Conservation (phyloP, 495 filamentous ascomycete species). For the Penicillium cosmopolitanum region DNA sequence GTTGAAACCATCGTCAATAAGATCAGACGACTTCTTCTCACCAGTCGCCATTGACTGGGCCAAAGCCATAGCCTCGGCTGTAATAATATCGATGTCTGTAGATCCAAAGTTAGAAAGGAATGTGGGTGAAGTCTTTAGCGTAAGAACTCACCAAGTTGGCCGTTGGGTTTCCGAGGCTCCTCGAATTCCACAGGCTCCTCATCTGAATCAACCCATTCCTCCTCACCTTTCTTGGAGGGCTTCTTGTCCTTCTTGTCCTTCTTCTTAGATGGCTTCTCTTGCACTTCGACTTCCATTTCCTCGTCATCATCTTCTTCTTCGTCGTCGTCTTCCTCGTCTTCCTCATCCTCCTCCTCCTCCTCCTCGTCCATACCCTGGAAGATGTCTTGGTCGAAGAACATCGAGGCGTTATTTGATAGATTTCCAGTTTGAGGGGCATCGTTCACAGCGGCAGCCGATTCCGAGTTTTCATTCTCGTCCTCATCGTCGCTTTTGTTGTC, state of each 20-base stretch:
- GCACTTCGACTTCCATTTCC: conserved; percentile 22
- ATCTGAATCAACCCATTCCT: conserved; percentile 56
- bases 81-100: conserved; percentile 94
- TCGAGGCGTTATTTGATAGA: conserved; percentile 78
- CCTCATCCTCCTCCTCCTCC: conserved; percentile 44
- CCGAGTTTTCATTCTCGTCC: conserved; percentile 59
- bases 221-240: conserved; percentile 57
- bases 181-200: conserved; percentile 68
- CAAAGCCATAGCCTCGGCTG: conserved; percentile 98
- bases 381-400: conserved; percentile 95
- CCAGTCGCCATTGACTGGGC: conserved; percentile 90
- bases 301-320: conserved; percentile 17
- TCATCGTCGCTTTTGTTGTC: conserved; percentile 55
- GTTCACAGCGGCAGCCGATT: conserved; percentile 53
- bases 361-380: conserved; percentile 77
- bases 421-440: conserved; percentile 47
- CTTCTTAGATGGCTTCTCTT: conserved; percentile 25
- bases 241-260: conserved; percentile 32
- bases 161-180: conserved; percentile 69
- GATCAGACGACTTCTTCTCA: conserved; percentile 72
- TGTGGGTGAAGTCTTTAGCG: no score
- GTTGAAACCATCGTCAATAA: conserved; percentile 92
- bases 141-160: conserved; percentile 62
- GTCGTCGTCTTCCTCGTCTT: conserved; percentile 27
- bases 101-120: conserved; percentile 34